These are phyloP conservation scores for Metschnikowia baotianmanensis DNA, from an alignment of 805 yeast genomes.

Conservation along the genomic window DNA sequence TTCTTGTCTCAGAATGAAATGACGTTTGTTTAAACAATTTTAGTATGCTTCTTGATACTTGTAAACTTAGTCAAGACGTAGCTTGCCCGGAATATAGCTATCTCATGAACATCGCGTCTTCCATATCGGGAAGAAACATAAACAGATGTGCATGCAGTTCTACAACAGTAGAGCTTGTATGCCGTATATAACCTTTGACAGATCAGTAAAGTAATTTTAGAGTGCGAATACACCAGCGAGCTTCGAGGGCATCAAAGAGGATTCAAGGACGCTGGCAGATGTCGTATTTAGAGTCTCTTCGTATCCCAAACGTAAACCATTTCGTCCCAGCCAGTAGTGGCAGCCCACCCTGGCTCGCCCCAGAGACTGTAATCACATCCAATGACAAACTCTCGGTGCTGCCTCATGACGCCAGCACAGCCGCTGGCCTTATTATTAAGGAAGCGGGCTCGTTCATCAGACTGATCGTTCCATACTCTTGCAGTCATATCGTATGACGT, in stretches of 20 bases:
- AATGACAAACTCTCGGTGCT: constrained; percentile 84
- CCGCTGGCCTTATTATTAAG: constrained; percentile 45
- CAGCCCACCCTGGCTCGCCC: constrained; percentile 97
- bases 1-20: too few relatives aligned
- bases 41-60: neutral
- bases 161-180: too few relatives aligned
- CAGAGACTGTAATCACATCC: constrained; percentile 95
- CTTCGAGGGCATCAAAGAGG: too few relatives aligned
- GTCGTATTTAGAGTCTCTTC: constrained; percentile 33
- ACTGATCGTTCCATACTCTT: constrained; percentile 76
- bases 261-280: too few relatives aligned
- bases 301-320: constrained; percentile 89
- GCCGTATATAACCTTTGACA: too few relatives aligned
- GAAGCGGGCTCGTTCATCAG: constrained; percentile 55
- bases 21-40: neutral
- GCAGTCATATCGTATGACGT: constrained; percentile 93
- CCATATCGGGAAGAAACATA: constrained; percentile 5
- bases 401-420: constrained; percentile 54
- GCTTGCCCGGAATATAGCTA: too few relatives aligned
- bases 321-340: constrained; percentile 96
- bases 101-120: neutral
- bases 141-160: constrained; percentile 8
- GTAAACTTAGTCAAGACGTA: too few relatives aligned
- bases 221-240: too few relatives aligned
- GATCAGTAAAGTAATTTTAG: too few relatives aligned